Percentiles rank a stretch among this genome's conserved stretches.
Conservation (phyloP, 192 early-diverging fungal species). For the Chytriomyces hyalinus region DNA sequence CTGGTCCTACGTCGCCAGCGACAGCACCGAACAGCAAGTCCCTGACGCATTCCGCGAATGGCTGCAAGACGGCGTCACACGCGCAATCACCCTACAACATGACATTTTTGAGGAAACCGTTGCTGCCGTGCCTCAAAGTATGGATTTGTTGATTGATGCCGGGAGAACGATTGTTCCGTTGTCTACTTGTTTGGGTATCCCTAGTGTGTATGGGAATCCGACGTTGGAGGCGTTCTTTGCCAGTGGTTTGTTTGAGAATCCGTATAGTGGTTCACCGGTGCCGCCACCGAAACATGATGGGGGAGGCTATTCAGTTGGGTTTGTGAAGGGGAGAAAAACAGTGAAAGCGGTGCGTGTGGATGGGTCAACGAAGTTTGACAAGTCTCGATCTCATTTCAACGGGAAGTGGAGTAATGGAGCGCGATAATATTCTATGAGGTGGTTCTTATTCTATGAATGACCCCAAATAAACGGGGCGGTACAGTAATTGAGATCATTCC, state of each 20-base stretch:
- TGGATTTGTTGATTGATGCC: neutral
- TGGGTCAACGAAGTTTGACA: too few relatives aligned
- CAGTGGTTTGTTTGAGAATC: neutral
- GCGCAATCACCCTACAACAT: neutral
- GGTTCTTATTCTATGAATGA: too few relatives aligned
- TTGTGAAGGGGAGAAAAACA: too few relatives aligned
- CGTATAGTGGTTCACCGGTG: neutral
- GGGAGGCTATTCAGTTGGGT: too few relatives aligned
- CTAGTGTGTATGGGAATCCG: neutral
- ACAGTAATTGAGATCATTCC: too few relatives aligned
- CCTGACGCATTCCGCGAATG: slow-evolving; percentile 2
- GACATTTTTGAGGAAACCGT: slow-evolving; percentile 9
- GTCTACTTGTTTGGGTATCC: neutral
- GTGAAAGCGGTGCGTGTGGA: too few relatives aligned
- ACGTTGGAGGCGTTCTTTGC: neutral
- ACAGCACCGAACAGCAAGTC: neutral
- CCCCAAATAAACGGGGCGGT: too few relatives aligned
- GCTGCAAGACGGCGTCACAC: neutral
- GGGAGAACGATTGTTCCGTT: neutral
- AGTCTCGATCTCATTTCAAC: too few relatives aligned
- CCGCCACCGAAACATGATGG: too few relatives aligned
- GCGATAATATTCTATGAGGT: too few relatives aligned
- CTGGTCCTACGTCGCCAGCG: slow-evolving; percentile 15
- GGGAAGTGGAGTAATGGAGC: too few relatives aligned
- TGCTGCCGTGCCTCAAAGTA: neutral